phyloP scores from a whole-genome alignment of 2,329 filamentous ascomycete species.

The Geoglossum cookeanum region DNA sequence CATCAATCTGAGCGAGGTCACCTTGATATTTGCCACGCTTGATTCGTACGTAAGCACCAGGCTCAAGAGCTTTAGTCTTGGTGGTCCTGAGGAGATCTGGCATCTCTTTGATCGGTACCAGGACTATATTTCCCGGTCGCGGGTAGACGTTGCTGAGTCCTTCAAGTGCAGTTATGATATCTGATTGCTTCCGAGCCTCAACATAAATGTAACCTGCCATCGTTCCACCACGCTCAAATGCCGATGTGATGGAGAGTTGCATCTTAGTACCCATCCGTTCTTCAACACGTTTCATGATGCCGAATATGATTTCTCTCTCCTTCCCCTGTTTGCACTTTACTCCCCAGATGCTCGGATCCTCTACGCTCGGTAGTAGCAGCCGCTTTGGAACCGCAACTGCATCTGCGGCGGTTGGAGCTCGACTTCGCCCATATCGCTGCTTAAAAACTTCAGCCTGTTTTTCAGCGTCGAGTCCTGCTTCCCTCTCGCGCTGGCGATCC shows the following conservation, averaged over 20 bases:
- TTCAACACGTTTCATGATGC: constrained; percentile 74
- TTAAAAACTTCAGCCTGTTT: constrained; percentile 75
- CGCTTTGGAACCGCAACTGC: constrained; percentile 66
- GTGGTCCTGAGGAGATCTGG: constrained; percentile 81
- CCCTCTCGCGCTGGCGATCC: constrained; percentile 74
- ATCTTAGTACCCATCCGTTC: constrained; percentile 62
- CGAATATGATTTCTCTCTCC: constrained; percentile 75
- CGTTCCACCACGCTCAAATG: constrained; percentile 71
- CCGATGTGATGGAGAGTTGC: constrained; percentile 67
- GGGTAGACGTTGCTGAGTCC: constrained; percentile 81
- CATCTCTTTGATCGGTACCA: constrained; percentile 95
- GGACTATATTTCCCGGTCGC: constrained; percentile 50
- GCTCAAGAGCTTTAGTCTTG: constrained; percentile 68
- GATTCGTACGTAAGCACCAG: constrained; percentile 82
- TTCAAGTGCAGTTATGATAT: constrained; percentile 67
- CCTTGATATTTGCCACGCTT: constrained; percentile 65
- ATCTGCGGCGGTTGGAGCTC: constrained; percentile 45
- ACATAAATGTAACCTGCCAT: constrained; percentile 96
- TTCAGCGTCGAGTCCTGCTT: constrained; percentile 78
- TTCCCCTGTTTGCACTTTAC: constrained; percentile 89
- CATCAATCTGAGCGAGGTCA: constrained; percentile 79
- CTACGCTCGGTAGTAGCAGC: constrained; percentile 73
- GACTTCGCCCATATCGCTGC: constrained; percentile 71
- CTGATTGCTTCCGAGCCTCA: constrained; percentile 71
- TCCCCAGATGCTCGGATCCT: constrained; percentile 92